Evolutionary conservation across 2,329 filamentous ascomycete species (phyloP).

Genomic region (Sarocladiaceae sp.): DNA sequence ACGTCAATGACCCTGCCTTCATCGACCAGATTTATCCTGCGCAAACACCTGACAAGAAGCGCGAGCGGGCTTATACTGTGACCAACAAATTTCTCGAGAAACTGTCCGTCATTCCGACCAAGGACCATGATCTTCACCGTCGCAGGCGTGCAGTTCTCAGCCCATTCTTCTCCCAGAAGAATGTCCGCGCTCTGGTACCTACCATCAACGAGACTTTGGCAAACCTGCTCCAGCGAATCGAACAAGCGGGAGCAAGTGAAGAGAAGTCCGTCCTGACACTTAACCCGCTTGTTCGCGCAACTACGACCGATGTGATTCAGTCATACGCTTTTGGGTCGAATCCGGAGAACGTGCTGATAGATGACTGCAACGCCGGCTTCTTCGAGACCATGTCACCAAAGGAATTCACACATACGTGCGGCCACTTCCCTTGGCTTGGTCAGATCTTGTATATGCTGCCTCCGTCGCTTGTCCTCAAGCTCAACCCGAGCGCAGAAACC

Average conservation of each 20-base stretch:
- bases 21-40: not conserved
- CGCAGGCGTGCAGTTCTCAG: constrained; percentile 17
- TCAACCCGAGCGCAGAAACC: no score
- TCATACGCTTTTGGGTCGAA: constrained; percentile 18
- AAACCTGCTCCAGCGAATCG: constrained; percentile 9
- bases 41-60: not conserved
- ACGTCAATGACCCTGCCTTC: no score
- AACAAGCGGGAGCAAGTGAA: constrained; percentile 15
- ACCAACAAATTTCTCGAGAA: constrained; percentile 9
- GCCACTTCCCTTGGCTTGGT: no score
- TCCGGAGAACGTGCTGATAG: constrained; percentile 18
- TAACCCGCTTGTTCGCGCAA: constrained; percentile 10
- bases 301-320: constrained; percentile 18
- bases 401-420: no score
- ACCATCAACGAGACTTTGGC: constrained; percentile 14
- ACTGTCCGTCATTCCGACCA: constrained; percentile 15
- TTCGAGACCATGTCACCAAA: no score
- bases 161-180: constrained; percentile 20
- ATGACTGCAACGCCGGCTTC: no score
- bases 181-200: constrained; percentile 14
- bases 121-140: constrained; percentile 20
- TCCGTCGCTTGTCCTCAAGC: no score
- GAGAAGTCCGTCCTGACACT: constrained; percentile 10
- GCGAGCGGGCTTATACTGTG: constrained; percentile 14
- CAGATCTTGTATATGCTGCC: no score